Evolutionary conservation across 345 rosid genomes (phyloP), one percentile per base, ranked within the genome.

Genomic region (Eutrema japonicum): DNA sequence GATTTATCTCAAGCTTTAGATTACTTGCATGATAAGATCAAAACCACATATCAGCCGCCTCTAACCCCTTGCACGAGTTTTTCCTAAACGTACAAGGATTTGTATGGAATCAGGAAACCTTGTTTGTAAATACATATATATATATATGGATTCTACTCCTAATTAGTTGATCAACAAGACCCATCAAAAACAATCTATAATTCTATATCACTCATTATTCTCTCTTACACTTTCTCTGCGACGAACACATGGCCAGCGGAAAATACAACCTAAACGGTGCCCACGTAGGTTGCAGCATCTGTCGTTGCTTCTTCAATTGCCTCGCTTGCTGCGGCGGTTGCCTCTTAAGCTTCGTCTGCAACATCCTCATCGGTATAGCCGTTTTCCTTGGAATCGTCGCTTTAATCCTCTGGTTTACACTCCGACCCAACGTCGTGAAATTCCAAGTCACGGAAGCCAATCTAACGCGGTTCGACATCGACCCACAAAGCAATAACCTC

Each of bases 381-480:
- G 27, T 85, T 54, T 32, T 74, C 59, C 12, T 83, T 2, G 89
- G 86, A 73, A 36, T 81, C 14, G 74, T 75, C 3, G 79, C 77
- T 36, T 70, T 89, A 58, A 38, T 88, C 69, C 18, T 81, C 66
- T 88, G 92, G 91, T 83, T 86, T 43, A 70, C 74, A 10, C 45
- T 89, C 78, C 89, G 88, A 29, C 94, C 94, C 1, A 71, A 85
- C 61, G 70, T 70, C 61, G 66, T 77, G 29, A 81, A 77, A 8
- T 74, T 87, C 66, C 84, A 82, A 22, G 82, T 83, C 3, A 64
- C 81, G 0, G 82, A 82, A 46, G 83, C 81, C 7, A 52, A 78
- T 11, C 74, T 86, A 2, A 80, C 83, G 3, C 65, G 75, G 2
- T 89, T 92, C 72, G 48, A 75, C 29, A 22, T 75, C 22, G 57